phyloP scores from a whole-genome alignment of 768 basidiomycete genomes.

The Dioszegia aurantiaca region DNA sequence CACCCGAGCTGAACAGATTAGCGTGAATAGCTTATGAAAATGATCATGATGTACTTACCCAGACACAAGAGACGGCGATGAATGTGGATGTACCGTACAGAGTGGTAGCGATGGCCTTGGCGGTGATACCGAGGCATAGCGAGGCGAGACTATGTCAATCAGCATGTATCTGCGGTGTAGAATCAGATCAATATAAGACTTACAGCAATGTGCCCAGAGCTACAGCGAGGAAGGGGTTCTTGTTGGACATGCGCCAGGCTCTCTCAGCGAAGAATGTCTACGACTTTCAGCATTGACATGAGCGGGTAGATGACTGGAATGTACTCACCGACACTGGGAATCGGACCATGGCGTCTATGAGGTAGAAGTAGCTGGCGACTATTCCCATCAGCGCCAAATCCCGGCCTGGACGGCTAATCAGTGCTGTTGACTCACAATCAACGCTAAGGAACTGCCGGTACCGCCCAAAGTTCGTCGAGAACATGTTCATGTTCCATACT shows the following conservation, averaged over 20 bases:
- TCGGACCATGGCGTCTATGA: not conserved
- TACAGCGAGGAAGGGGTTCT: not conserved
- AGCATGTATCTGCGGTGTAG: no score
- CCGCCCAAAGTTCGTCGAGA: slow-evolving; percentile 13
- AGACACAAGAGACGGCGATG: not conserved
- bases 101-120: slow-evolving; percentile 1
- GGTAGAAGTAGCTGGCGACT: not conserved
- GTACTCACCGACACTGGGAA: not conserved
- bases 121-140: not conserved
- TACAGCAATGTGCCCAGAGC: not conserved
- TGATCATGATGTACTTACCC: slow-evolving; percentile 1
- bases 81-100: not conserved
- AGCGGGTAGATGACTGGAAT: not conserved
- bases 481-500: slow-evolving; percentile 1
- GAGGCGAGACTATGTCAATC: not conserved
- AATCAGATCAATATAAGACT: not conserved
- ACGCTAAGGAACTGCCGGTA: slow-evolving; percentile 3
- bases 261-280: slow-evolving; percentile 4
- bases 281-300: not conserved
- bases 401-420: no score
- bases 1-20: not conserved
- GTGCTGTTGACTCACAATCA: no score
- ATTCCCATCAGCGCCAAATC: no score
- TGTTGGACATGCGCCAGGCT: slow-evolving; percentile 3
- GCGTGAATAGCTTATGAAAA: not conserved